These are phyloP conservation scores for Lasiodiplodia citricola DNA, from an alignment of 2,329 filamentous ascomycete species.

Conservation along the genomic window DNA sequence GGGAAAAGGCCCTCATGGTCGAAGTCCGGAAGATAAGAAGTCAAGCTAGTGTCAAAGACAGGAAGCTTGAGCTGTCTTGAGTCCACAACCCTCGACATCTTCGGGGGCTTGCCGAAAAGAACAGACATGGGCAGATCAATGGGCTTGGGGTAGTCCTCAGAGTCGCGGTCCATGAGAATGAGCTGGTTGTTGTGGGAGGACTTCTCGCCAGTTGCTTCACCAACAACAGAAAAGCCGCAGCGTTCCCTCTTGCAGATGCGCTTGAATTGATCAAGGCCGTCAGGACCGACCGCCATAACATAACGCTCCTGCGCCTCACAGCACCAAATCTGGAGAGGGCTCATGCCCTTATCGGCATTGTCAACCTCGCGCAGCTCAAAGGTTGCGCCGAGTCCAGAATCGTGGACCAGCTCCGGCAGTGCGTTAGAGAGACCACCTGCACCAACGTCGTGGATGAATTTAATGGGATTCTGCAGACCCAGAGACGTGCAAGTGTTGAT, in stretches of 20 bases:
- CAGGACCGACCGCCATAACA: slow-evolving; percentile 83
- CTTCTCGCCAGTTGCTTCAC: slow-evolving; percentile 67
- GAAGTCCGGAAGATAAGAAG: slow-evolving; percentile 66
- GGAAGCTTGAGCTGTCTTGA: slow-evolving; percentile 71
- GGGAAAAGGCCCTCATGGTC: slow-evolving; percentile 59
- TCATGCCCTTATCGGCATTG: slow-evolving; percentile 88
- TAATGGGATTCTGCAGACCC: slow-evolving; percentile 84
- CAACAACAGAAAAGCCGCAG: slow-evolving; percentile 91
- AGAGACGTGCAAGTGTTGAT: slow-evolving; percentile 92
- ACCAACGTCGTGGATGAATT: slow-evolving; percentile 97
- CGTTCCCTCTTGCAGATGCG: slow-evolving; percentile 79
- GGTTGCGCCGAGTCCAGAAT: slow-evolving; percentile 85
- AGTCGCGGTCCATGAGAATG: slow-evolving; percentile 81
- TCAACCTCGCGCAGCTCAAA: slow-evolving; percentile 96
- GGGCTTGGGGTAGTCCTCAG: slow-evolving; percentile 72
- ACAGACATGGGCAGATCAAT: slow-evolving; percentile 90
- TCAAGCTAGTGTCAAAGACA: slow-evolving; percentile 76
- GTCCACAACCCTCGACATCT: slow-evolving; percentile 75
- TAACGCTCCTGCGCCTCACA: slow-evolving; percentile 97
- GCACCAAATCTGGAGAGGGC: slow-evolving; percentile 96
- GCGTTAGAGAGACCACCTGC: slow-evolving; percentile 87
- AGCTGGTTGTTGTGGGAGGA: slow-evolving; percentile 73
- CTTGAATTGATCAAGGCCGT: slow-evolving; percentile 74
- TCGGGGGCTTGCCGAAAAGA: slow-evolving; percentile 86
- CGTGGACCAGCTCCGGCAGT: slow-evolving; percentile 86